Evolutionary conservation across 2,329 filamentous ascomycete species (phyloP), one percentile per base, ranked within the genome.

Genomic region (Ophiostoma pallidulum): DNA sequence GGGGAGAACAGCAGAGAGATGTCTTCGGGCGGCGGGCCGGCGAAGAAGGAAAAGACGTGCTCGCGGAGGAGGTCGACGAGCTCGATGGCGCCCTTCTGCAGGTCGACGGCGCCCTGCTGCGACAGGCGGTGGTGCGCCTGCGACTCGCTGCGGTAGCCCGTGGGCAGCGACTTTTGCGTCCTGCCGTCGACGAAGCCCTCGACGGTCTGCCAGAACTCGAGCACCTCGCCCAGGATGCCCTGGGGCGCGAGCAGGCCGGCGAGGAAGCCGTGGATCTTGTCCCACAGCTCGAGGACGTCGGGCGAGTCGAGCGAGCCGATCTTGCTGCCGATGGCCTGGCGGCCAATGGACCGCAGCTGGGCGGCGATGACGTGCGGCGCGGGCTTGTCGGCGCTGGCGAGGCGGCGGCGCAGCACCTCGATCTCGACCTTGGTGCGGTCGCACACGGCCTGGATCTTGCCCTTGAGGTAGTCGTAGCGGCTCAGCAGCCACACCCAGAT

Each of bases 401-500:
- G 74, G 51, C 86, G 80, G 50, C 94, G 79, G 43, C 92, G 80
- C 41, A 94, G 69, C 20, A 97, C 84, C 63, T 98, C 92, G 54
- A 97, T 89, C 64, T 98, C 91, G 16, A 94, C 80, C 61, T 85
- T 86, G 45, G 85, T 83, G n/a, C 89, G 80, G 54, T 97, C 89
- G 45, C 88, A 87, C 13, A 82, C 84, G 0, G 77, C 72, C 36
- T 80, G 78, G 45, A 97, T 91, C 61, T 86, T 94, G 54, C 81
- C 81, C 64, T 92, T 96, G 48, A 98, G 73, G 59, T 90, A 82
- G 54, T 95, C 87, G 60, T 90, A 94, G 39, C 87, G 82, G 59
- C 88, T 95, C 47, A 91, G 71, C 22, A 98, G 78, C 90, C 92
- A 98, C 10, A 94, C 77, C 86, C 87, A 95, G 53, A 98, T 94